Evolutionary conservation across 106 monocot genomes (phyloP).

Genomic region (Dendrobium catenatum): DNA sequence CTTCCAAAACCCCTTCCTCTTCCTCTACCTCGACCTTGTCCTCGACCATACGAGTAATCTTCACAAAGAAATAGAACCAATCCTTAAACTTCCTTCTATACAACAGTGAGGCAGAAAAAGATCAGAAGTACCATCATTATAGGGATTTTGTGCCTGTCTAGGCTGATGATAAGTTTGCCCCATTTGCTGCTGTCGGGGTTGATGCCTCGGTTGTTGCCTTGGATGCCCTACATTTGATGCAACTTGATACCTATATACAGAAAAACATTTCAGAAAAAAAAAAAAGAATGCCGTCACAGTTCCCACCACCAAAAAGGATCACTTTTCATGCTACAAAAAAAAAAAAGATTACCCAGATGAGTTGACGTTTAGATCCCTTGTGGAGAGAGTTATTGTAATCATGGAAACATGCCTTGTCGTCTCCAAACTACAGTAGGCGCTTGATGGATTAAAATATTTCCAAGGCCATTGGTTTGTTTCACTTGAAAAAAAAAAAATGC

Average conservation of each 20-base stretch:
- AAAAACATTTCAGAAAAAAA: not conserved
- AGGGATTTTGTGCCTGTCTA: constrained; percentile 25
- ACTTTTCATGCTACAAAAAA: not conserved
- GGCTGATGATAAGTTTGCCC: constrained; percentile 20
- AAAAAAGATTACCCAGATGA: constrained; percentile 58
- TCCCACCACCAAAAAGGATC: not conserved
- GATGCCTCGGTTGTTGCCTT: constrained; percentile 29
- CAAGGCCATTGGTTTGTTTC: not conserved
- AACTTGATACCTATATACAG: constrained; percentile 53
- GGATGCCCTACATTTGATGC: constrained; percentile 33
- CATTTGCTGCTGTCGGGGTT: constrained; percentile 16
- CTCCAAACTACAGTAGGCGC: constrained; percentile 53
- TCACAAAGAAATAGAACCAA: constrained; percentile 1
- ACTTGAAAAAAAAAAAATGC: not conserved
- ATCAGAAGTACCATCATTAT: constrained; percentile 24
- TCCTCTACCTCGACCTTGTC: constrained; percentile 69
- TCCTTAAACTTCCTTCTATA: not conserved
- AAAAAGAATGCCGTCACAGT: not conserved
- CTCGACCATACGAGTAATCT: constrained; percentile 72
- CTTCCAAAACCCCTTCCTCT: constrained; percentile 44
- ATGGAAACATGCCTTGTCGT: constrained; percentile 91
- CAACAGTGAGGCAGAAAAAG: not conserved
- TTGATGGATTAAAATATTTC: not conserved
- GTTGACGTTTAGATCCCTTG: constrained; percentile 43
- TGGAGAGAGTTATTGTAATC: constrained; percentile 89